Conservation (phyloP, 2,329 filamentous ascomycete genomes). For the Apiospora pterosperma region DNA sequence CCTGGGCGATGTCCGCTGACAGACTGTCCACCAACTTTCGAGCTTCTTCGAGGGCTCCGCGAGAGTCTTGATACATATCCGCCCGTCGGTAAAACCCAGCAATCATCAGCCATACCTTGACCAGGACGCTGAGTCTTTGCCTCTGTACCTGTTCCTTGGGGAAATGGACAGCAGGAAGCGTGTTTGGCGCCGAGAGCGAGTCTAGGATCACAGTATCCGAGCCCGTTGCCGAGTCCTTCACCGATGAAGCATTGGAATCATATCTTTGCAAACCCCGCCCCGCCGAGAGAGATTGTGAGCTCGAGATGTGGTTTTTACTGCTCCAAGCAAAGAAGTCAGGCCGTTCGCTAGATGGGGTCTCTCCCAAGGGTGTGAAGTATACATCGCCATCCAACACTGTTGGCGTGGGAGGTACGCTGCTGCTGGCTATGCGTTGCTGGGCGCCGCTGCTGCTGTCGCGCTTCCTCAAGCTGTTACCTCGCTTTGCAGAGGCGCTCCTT, state of each 20-base stretch:
- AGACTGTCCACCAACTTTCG: constrained; percentile 69
- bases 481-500: constrained; percentile 44
- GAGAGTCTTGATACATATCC: constrained; percentile 73
- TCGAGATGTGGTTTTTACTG: constrained; percentile 36
- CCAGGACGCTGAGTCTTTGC: constrained; percentile 52
- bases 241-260: constrained; percentile 42
- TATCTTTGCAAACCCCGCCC: constrained; percentile 41
- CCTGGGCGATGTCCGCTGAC: constrained; percentile 62
- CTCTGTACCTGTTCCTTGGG: constrained; percentile 49
- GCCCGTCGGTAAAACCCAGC: constrained; percentile 84
- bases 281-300: constrained; percentile 39
- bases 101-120: constrained; percentile 87
- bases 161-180: constrained; percentile 52
- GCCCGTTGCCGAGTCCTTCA: constrained; percentile 35
- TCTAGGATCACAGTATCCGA: constrained; percentile 37
- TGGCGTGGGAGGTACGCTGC: constrained; percentile 36
- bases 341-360: constrained; percentile 30
- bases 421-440: constrained; percentile 35
- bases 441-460: constrained; percentile 48
- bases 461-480: constrained; percentile 48
- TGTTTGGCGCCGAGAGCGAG: constrained; percentile 41
- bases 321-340: constrained; percentile 42
- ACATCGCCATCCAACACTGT: constrained; percentile 48
- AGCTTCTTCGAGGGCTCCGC: constrained; percentile 78
- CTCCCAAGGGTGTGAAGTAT: constrained; percentile 46